phyloP scores from a whole-genome alignment of 305 asterid species.

The Caryopteris hybrid region DNA sequence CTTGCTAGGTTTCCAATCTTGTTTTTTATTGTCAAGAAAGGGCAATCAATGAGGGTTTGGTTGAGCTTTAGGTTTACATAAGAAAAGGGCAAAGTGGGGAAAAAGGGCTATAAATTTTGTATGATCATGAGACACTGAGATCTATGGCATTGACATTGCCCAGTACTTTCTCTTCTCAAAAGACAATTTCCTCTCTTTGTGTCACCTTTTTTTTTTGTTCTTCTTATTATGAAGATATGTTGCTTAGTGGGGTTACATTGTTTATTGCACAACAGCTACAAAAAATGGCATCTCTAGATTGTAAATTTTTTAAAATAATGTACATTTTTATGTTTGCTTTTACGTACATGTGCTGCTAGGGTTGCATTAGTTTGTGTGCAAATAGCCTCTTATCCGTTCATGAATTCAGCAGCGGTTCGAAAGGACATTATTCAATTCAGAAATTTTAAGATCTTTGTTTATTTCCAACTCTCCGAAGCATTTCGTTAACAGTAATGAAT shows the following conservation, averaged over 20 bases:
- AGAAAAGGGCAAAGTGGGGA: slow-evolving; percentile 20
- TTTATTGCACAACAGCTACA: slow-evolving; percentile 36
- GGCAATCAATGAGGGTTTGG: slow-evolving; percentile 14
- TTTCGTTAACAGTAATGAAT: no score
- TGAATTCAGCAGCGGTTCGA: no score
- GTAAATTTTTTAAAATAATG: neutral
- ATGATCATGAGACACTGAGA: slow-evolving; percentile 53
- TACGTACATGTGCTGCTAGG: no score
- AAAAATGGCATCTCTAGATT: slow-evolving; percentile 27
- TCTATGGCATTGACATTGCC: slow-evolving; percentile 52
- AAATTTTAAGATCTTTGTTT: no score
- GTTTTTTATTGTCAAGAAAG: slow-evolving; percentile 17
- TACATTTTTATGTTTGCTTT: no score
- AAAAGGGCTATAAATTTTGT: slow-evolving; percentile 19
- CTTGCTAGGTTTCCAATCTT: slow-evolving; percentile 7
- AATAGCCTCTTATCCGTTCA: no score
- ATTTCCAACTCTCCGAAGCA: no score
- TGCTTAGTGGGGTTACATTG: slow-evolving; percentile 40
- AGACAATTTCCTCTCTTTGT: slow-evolving; percentile 28
- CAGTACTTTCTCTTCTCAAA: slow-evolving; percentile 32
- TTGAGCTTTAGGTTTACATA: slow-evolving; percentile 13
- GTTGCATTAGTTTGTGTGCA: no score
- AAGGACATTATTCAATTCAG: no score
- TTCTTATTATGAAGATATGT: slow-evolving; percentile 20
- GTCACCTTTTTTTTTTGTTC: slow-evolving; percentile 33